These are phyloP conservation scores for Singerocomus rubriflavus DNA, from an alignment of 1,284 basidiomycete genomes.

Conservation along the genomic window DNA sequence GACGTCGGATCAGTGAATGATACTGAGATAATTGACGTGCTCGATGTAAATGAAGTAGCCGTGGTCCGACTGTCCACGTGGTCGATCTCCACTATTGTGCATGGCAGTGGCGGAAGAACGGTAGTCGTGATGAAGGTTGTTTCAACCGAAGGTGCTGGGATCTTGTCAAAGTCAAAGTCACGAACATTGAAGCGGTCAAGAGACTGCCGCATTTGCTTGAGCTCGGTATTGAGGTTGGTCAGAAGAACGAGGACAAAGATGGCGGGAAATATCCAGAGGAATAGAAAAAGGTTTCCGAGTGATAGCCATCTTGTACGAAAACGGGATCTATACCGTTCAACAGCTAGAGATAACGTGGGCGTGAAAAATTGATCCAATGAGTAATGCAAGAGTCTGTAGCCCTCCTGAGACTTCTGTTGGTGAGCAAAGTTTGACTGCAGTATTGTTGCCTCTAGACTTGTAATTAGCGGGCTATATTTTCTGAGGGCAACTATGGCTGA, in stretches of 20 bases:
- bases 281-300: constrained; percentile 30
- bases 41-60: constrained; percentile 1
- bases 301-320: constrained; percentile 23
- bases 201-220: constrained; percentile 36
- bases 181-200: constrained; percentile 32
- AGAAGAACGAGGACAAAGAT: constrained; percentile 37
- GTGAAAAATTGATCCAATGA: constrained; percentile 55
- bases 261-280: constrained; percentile 27
- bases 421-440: constrained; percentile 28
- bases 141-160: constrained; percentile 13
- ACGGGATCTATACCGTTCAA: constrained; percentile 25
- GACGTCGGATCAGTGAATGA: constrained; percentile 1
- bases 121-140: constrained; percentile 36
- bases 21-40: constrained; percentile 8
- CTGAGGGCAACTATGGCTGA: not conserved
- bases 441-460: constrained; percentile 15
- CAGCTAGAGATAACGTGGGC: constrained; percentile 44
- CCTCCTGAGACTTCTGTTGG: constrained; percentile 21
- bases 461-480: constrained; percentile 3
- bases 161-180: constrained; percentile 22
- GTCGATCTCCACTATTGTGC: constrained; percentile 1
- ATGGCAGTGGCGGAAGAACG: constrained; percentile 18
- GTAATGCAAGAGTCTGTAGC: constrained; percentile 49
- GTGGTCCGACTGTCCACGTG: constrained; percentile 5
- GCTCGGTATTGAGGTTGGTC: constrained; percentile 34